Conservation (phyloP, 306 rosid species). For the Crataegus laevigata region DNA sequence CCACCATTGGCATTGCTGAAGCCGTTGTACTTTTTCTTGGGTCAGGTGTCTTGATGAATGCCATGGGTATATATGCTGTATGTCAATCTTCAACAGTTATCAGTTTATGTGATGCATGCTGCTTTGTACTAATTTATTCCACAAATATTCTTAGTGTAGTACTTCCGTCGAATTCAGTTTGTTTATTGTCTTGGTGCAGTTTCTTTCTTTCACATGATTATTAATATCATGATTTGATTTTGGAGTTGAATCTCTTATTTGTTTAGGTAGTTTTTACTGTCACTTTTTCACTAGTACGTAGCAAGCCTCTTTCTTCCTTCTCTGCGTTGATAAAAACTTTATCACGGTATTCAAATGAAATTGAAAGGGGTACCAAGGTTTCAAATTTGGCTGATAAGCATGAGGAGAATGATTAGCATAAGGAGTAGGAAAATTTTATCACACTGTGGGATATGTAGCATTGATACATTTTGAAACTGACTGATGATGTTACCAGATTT, state of each 20-base stretch:
- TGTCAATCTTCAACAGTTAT: constrained; percentile 44
- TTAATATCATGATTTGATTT: not conserved
- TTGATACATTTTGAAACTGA: not conserved
- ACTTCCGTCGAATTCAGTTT: not conserved
- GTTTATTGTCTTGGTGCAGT: not conserved
- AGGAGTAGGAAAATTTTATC: not conserved
- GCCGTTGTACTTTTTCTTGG: constrained; percentile 67
- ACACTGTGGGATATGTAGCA: not conserved
- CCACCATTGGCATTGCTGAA: constrained; percentile 81
- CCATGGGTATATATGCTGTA: constrained; percentile 92
- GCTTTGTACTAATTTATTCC: not conserved
- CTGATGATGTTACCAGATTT: not conserved
- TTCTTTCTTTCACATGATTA: not conserved
- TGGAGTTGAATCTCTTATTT: not conserved
- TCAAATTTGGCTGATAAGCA: not conserved
- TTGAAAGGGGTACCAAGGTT: not conserved
- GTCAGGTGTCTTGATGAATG: constrained; percentile 64
- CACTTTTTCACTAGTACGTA: not conserved
- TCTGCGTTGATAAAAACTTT: not conserved
- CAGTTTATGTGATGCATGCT: not conserved
- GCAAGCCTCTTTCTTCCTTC: not conserved
- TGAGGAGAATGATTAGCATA: not conserved
- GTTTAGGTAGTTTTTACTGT: not conserved
- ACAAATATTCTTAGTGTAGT: not conserved
- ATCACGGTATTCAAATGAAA: not conserved